Base-by-base conservation (phyloP, 192 early-diverging fungal genomes). In the Coemansia sp. region DNA sequence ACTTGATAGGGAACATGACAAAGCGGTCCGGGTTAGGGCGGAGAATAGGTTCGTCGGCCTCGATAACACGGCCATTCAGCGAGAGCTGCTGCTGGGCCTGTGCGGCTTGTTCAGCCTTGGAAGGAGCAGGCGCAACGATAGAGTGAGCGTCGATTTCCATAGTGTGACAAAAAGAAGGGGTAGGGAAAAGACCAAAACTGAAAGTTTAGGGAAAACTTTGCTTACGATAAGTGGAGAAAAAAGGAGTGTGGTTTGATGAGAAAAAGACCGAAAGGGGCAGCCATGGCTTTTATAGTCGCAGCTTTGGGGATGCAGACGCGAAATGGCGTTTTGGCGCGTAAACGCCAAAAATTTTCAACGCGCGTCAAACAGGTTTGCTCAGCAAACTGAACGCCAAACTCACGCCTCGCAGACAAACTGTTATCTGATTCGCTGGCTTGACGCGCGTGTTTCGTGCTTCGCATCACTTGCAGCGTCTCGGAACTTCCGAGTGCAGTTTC, bases 1-100 rank as follows among this genome's bases (percentile, higher is more conserved):
- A 93, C 83, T 92, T 88, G 84, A 96, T 94, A 39, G 94, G 94
- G 76, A 97, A 95, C 65, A 97, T 87, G 49, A 92, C 90, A 64
- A 94, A 93, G 27, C 93, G 89, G 66, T 88, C 86, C 25, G 90
- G 88, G 83, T 90, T 92, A 38, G 87, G 76, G 54, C 75, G 73
- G 53, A 90, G 83, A 19, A 90, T 79, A 22, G 84, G 86, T 73
- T 85, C 86, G 59, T 76, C 65, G 14, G 47, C 54, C 65, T 85
- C 75, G 38, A 79, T 62, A 37, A 29, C 35, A 51, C 77, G 77
- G 24, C 77, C 77, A 32, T 74, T 61, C 57, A 74, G 38, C 10
- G 77, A 67, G 5, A 80, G 45, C 32, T 76, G 63, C 54, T 60
- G 66, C 59, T 74, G 72, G 62, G 69, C 66, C 49, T 66, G 67